A percentile compares a stretch with the other conserved stretches of the same genome.
Conservation (phyloP, 768 basidiomycete species). For the Kwoniella bestiolae region DNA sequence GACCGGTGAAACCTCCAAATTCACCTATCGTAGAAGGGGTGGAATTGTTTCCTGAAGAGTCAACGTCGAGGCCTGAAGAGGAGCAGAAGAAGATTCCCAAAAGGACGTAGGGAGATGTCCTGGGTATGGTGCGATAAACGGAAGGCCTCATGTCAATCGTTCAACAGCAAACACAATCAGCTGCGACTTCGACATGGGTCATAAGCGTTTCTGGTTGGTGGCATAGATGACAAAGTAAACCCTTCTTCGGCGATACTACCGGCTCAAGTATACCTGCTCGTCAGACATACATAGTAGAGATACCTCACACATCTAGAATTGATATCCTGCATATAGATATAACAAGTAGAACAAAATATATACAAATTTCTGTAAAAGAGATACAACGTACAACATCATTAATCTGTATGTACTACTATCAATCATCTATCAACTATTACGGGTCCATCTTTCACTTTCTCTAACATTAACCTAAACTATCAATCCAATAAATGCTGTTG, state of each 20-base stretch:
- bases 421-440: background rate
- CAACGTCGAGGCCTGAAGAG: background rate
- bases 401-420: background rate
- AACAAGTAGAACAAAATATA: background rate
- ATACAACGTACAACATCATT: background rate
- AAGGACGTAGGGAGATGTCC: no score
- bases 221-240: no score
- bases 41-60: slow-evolving; percentile 16
- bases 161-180: no score
- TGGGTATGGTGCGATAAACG: no score
- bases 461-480: background rate
- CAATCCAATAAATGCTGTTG: slow-evolving; percentile 22
- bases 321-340: background rate
- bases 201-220: no score
- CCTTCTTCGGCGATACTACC: no score
- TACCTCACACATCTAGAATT: background rate
- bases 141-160: no score
- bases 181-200: no score
- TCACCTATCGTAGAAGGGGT: slow-evolving; percentile 27
- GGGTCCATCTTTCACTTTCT: no score
- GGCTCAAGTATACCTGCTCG: background rate
- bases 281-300: background rate
- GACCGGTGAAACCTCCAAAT: slow-evolving; percentile 35
- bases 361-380: background rate
- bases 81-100: background rate